Percentiles rank a stretch among this genome's conserved stretches.
Evolutionary conservation across 108 stramenopile species (phyloP).

Genomic region (Aurantiochytrium sp.): DNA sequence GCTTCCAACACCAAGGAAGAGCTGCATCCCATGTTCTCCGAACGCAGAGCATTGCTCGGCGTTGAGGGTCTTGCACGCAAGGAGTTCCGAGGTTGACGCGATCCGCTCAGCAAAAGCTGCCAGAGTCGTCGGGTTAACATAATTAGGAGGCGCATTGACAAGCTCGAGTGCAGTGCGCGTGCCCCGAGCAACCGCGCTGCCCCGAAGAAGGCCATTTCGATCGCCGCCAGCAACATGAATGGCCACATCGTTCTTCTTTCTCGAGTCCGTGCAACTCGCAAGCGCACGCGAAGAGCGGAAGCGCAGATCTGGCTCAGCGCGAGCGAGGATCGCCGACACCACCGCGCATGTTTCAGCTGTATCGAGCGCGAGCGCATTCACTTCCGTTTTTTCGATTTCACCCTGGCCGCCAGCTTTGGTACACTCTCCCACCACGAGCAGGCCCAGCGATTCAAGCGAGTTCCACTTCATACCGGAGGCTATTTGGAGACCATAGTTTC

Average conservation of each 20-base stretch:
- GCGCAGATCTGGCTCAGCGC: not conserved
- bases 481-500: not conserved
- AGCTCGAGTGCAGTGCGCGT: conserved; percentile 68
- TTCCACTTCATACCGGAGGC: not conserved
- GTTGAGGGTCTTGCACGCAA: conserved; percentile 67
- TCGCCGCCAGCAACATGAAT: not conserved
- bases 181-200: conserved; percentile 27
- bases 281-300: not conserved
- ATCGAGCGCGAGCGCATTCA: not conserved
- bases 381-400: too few relatives aligned
- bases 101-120: conserved; percentile 71
- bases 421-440: not conserved
- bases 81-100: conserved; percentile 61
- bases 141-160: conserved; percentile 93
- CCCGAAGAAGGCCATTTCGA: not conserved
- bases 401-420: too few relatives aligned
- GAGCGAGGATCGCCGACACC: not conserved
- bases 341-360: not conserved
- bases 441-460: not conserved
- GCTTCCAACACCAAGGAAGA: conserved; percentile 81
- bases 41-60: conserved; percentile 67
- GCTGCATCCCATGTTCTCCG: conserved; percentile 74
- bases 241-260: not conserved
- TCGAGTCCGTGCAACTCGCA: not conserved
- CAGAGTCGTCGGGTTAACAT: conserved; percentile 69